Base-by-base conservation (phyloP, 1,139 yeast species). In the Sugiyamaella castrensis region DNA sequence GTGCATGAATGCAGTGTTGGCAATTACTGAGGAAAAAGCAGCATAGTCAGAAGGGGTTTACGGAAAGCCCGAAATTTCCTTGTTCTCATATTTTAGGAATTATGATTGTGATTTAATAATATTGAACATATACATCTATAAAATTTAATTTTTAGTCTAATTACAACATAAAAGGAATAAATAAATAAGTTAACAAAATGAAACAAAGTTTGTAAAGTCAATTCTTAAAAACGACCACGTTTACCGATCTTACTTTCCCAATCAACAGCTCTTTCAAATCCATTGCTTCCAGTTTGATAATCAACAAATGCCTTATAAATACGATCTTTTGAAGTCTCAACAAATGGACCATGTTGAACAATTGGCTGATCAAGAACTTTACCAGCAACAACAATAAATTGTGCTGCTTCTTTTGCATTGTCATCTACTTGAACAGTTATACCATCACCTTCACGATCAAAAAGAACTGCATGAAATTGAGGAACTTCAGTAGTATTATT, bases 321-420 rank as follows among this genome's bases (percentile, higher is more conserved):
- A 58, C 79, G 78, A 45, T 77, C 81, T 51, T 73, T 72, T 15
- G 83, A 71, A 8, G 83, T 79, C 53, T 87, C 92, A 12, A 85
- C 95, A 65, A 87, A 88, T 15, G 96, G 96, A 10, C 97, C 97
- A 63, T 88, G 86, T 65, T 89, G 96, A 35, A 87, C 87, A 47
- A 85, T 76, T 13, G 81, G 79, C 70, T 89, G 97, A 59, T 87
- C 79, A 53, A 88, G 72, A 37, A 79, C 77, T 66, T 87, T 71
- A 45, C 96, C 97, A 32, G 91, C 95, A 54, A 88, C 72, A 31
- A 89, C 59, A 4, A 86, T 80, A 59, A 89, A 81, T 54, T 80
- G 77, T 2, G 81, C 68, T 11, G 68, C 71, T 29, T 69, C 63
- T 15, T 57, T 46, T 32, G 53, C 55, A 13, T 48, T 51, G 28